Percentiles rank a stretch among this genome's conserved stretches.
Evolutionary conservation across 805 yeast genomes (phyloP).

Genomic region (Saccharomyces paradoxus): DNA sequence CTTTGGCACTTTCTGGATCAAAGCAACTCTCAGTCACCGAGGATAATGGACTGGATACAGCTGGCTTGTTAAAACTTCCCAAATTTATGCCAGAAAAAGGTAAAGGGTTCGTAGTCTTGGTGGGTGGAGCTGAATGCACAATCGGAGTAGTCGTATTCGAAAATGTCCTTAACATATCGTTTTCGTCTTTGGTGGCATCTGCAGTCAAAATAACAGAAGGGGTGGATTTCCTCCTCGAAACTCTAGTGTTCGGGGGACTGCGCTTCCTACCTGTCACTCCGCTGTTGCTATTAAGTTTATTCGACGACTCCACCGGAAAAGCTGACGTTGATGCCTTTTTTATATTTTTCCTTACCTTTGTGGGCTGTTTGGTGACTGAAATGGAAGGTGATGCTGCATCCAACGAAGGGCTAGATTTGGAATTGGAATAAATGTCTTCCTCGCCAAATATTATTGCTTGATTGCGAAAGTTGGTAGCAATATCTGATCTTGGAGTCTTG

Average conservation of each 20-base stretch:
- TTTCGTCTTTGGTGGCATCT: conserved; percentile 2
- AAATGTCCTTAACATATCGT: conserved; percentile 4
- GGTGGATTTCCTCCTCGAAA: conserved; percentile 6
- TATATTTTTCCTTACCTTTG: background rate
- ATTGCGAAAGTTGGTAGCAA: background rate
- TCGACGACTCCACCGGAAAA: background rate
- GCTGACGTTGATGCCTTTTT: background rate
- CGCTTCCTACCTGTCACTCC: background rate
- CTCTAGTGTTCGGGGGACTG: conserved; percentile 1
- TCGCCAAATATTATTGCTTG: background rate
- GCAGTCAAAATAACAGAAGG: background rate
- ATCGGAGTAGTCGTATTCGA: conserved; percentile 1
- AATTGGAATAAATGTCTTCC: background rate
- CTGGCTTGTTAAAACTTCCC: conserved; percentile 5
- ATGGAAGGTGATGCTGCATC: background rate
- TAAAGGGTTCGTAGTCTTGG: conserved; percentile 5
- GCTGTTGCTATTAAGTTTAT: background rate
- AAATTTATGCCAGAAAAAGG: background rate
- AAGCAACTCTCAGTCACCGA: conserved; percentile 11
- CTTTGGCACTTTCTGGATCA: background rate
- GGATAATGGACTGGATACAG: conserved; percentile 10
- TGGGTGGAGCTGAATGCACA: conserved; percentile 9
- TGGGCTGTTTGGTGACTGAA: background rate
- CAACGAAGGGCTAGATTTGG: background rate
- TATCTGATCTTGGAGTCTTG: background rate